phyloP scores from a whole-genome alignment of 441 rosid genomes.

The Gossypium lobatum region DNA sequence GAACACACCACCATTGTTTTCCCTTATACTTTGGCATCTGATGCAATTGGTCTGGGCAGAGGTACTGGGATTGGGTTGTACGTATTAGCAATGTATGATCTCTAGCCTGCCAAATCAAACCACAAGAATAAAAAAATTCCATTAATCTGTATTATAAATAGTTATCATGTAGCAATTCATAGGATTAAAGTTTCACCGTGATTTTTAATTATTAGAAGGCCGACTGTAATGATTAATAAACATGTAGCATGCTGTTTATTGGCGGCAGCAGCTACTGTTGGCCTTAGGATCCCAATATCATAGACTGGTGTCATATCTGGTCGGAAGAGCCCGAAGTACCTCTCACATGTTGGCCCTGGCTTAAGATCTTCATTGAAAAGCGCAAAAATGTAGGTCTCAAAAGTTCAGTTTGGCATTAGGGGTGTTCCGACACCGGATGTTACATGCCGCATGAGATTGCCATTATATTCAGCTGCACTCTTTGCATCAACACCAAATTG shows the following conservation, averaged over 20 bases:
- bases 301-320: conserved; percentile 66
- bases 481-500: conserved; percentile 50
- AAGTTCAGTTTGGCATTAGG: conserved; percentile 69
- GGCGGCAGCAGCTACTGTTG: conserved; percentile 44
- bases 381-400: conserved; percentile 75
- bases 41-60: background rate
- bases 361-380: conserved; percentile 78
- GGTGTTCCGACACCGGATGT: conserved; percentile 67
- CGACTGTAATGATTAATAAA: conserved; percentile 26
- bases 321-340: conserved; percentile 62
- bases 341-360: conserved; percentile 61
- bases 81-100: conserved; percentile 29
- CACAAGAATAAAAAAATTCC: background rate
- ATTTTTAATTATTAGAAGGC: conserved; percentile 24
- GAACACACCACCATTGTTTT: conserved; percentile 56
- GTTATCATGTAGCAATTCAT: background rate
- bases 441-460: conserved; percentile 50
- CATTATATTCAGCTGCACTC: conserved; percentile 58
- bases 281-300: conserved; percentile 56
- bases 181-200: conserved; percentile 21
- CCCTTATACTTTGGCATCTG: conserved; percentile 12
- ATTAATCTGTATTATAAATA: conserved; percentile 7
- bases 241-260: conserved; percentile 18
- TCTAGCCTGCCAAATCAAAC: conserved; percentile 36
- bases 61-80: conserved; percentile 24